Base-by-base conservation (phyloP, 1,284 basidiomycete genomes). In the Sporisorium scitamineum region DNA sequence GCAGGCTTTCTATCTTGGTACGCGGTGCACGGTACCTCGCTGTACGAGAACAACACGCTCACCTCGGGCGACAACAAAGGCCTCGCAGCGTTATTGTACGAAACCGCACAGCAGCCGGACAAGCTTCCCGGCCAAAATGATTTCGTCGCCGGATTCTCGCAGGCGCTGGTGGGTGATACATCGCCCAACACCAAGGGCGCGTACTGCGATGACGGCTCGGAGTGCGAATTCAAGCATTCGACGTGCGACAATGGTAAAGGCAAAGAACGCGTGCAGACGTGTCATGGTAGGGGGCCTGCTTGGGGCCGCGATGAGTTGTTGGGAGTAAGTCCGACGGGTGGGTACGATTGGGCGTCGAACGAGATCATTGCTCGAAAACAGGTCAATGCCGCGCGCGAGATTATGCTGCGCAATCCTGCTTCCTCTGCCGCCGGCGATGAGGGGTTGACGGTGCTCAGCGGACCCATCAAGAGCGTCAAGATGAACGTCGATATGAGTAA, bases 11-110 rank as follows among this genome's bases (percentile, higher is more conserved):
- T 82, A 5, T 75, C 90, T 80, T 93, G 93, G 87, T 94, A 91
- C 82, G 87, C 92, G 0, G 92, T 94, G 0, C 93, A 94, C 86
- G 92, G 92, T 6, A 79, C 77, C 2, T 72, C 68, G 39, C 61
- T 79, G 37, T 79, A 79, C 64, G 77, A 80, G 63, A 82, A 82
- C 77, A 82, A 82, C 50, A 82, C 80, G 16, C 67, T 82, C 16
- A 80, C 79, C 6, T 76, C 71, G 31, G 69, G 66, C 11, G 80
- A 82, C 53, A 82, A 82, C 74, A 82, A 82, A 54, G 80, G 80
- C 32, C 62, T 82, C 3, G 80, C 80, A 3, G 80, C 80, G n/a
- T 47, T 81, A 26, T 20, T 80, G 53, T 72, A 75, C 65, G 79
- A 80, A 42, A 66, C 64, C n/a, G 74, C 63, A 3, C 55, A 72